Conservation (phyloP, 2,329 filamentous ascomycete species). For the Beauveria scarabaeidicola region DNA sequence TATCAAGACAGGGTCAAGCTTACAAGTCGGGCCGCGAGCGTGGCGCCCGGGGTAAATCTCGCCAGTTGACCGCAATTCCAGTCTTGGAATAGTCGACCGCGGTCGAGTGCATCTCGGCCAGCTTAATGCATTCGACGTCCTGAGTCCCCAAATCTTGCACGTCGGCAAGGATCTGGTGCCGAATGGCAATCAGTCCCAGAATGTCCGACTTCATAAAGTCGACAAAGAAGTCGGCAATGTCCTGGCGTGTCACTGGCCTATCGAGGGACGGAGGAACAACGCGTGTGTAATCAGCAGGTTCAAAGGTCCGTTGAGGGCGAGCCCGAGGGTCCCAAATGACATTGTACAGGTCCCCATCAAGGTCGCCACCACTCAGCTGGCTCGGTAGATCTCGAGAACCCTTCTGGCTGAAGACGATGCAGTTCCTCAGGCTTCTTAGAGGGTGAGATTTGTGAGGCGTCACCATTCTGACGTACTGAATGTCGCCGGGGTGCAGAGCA, state of each 20-base stretch:
- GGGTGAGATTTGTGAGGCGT: slow-evolving; percentile 53
- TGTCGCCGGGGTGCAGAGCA: slow-evolving; percentile 72
- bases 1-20: slow-evolving; percentile 19
- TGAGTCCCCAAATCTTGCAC: slow-evolving; percentile 41
- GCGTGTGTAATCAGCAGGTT: slow-evolving; percentile 62
- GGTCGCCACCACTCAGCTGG: slow-evolving; percentile 69
- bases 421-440: slow-evolving; percentile 56
- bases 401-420: slow-evolving; percentile 66
- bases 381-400: slow-evolving; percentile 69
- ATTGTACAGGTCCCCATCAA: slow-evolving; percentile 77
- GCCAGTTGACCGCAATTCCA: slow-evolving; percentile 49
- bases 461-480: slow-evolving; percentile 56
- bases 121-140: slow-evolving; percentile 39
- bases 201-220: slow-evolving; percentile 62
- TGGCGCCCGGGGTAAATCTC: slow-evolving; percentile 30
- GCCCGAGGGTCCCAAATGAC: slow-evolving; percentile 61
- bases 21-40: slow-evolving; percentile 47
- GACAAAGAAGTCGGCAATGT: slow-evolving; percentile 78
- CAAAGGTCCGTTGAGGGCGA: slow-evolving; percentile 31
- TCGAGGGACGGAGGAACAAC: slow-evolving; percentile 48
- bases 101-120: slow-evolving; percentile 59
- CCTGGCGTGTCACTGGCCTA: slow-evolving; percentile 46
- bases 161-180: slow-evolving; percentile 59
- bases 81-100: slow-evolving; percentile 73
- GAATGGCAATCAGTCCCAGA: slow-evolving; percentile 56